phyloP scores from a whole-genome alignment of 1,284 basidiomycete species.

The Ceratobasidium sp. region DNA sequence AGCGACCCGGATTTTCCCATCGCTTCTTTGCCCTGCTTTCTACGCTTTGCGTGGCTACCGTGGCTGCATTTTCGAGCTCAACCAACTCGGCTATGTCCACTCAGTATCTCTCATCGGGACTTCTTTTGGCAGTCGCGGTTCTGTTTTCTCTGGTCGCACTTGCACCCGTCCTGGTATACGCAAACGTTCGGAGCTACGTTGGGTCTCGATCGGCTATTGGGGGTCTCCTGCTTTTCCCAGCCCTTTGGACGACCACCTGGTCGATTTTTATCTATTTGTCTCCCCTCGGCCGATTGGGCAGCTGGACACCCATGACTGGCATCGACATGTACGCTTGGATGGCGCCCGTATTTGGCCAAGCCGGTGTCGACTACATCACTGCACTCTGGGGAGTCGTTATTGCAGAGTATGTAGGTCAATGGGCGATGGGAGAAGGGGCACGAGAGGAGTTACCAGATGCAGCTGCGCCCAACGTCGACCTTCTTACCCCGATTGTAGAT shows the following conservation, averaged over 20 bases:
- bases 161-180: conserved; percentile 21
- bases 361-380: conserved; percentile 74
- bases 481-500: conserved; percentile 18
- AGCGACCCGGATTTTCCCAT: neutral
- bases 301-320: conserved; percentile 73
- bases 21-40: conserved; percentile 34
- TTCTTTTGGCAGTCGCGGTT: conserved; percentile 60
- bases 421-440: conserved; percentile 66
- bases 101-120: conserved; percentile 57
- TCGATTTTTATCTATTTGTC: conserved; percentile 64
- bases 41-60: conserved; percentile 39
- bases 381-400: conserved; percentile 77
- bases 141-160: conserved; percentile 34
- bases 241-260: conserved; percentile 75
- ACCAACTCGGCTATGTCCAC: conserved; percentile 53
- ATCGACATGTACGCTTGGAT: conserved; percentile 72
- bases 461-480: neutral
- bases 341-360: conserved; percentile 67
- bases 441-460: conserved; percentile 47
- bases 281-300: conserved; percentile 74
- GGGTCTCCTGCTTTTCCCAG: conserved; percentile 67
- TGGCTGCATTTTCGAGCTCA: conserved; percentile 31
- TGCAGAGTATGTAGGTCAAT: conserved; percentile 65
- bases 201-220: conserved; percentile 26
- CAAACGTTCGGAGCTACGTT: conserved; percentile 1